These are phyloP conservation scores for Pyrenula massariospora DNA, from an alignment of 495 filamentous ascomycete genomes.

Conservation along the genomic window DNA sequence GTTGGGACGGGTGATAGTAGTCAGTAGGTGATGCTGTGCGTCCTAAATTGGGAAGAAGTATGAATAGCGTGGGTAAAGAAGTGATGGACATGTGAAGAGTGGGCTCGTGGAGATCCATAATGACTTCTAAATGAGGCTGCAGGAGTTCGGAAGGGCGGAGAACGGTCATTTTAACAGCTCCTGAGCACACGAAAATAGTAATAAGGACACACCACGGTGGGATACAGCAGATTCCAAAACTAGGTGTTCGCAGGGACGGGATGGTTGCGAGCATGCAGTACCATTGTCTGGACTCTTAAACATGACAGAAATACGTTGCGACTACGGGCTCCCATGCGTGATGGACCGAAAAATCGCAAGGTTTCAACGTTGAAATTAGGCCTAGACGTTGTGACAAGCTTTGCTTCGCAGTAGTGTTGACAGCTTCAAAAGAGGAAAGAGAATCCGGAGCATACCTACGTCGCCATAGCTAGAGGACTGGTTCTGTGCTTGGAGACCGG, in stretches of 20 bases:
- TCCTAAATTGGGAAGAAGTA: not conserved
- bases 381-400: not conserved
- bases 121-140: not conserved
- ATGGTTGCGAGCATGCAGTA: not conserved
- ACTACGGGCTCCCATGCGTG: no score
- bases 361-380: not conserved
- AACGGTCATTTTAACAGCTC: no score
- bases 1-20: slow-evolving; percentile 7
- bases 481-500: no score
- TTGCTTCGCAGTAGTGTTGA: not conserved
- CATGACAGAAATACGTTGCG: no score
- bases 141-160: not conserved
- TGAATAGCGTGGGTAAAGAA: not conserved
- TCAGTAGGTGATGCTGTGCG: slow-evolving; percentile 1
- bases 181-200: no score
- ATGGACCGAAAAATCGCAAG: no score
- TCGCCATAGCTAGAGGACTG: slow-evolving; percentile 1
- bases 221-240: not conserved
- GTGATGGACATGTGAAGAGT: not conserved
- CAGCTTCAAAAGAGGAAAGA: not conserved
- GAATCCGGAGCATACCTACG: slow-evolving; percentile 1
- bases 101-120: not conserved
- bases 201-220: no score
- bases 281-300: not conserved
- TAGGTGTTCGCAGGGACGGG: not conserved